Conservation (phyloP, 768 basidiomycete genomes). For the Pleurotus djamor region DNA sequence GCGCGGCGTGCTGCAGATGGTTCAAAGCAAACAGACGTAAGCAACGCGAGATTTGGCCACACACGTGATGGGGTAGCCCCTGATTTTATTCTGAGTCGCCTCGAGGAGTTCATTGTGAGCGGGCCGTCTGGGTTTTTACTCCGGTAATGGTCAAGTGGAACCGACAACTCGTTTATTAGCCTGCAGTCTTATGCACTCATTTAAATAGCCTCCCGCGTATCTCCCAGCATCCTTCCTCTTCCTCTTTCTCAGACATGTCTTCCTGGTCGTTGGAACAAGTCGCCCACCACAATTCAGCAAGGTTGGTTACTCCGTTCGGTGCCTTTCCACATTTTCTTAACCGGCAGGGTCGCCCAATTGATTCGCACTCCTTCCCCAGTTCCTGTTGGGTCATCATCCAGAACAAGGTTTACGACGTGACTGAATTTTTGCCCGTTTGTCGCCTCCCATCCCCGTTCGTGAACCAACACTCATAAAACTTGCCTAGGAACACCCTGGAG, state of each 20-base stretch:
- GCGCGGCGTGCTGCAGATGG: constrained; percentile 8
- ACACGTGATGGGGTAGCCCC: background rate
- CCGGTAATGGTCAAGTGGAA: constrained; percentile 5
- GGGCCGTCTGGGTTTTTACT: background rate
- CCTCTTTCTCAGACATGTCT: constrained; percentile 27
- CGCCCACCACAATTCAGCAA: constrained; percentile 50
- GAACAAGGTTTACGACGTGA: constrained; percentile 83
- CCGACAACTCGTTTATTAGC: constrained; percentile 2
- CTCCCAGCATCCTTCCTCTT: constrained; percentile 11
- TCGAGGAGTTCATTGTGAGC: background rate
- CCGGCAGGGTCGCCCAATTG: background rate
- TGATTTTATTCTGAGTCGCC: background rate
- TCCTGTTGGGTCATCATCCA: constrained; percentile 86
- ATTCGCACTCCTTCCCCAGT: constrained; percentile 28
- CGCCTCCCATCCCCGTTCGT: background rate
- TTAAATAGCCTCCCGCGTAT: too few relatives aligned
- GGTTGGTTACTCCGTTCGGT: constrained; percentile 30
- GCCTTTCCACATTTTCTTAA: constrained; percentile 2
- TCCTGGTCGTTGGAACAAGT: constrained; percentile 55
- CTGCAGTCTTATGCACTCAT: background rate
- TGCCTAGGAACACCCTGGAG: constrained; percentile 75
- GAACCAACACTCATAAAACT: background rate
- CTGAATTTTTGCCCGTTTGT: constrained; percentile 67
- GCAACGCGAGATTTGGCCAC: background rate
- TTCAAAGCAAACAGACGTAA: constrained; percentile 2